Percentiles rank a stretch among this genome's conserved stretches.
phyloP scores from a whole-genome alignment of 169 alveolate species.

The Eimeria nieschulzi region DNA sequence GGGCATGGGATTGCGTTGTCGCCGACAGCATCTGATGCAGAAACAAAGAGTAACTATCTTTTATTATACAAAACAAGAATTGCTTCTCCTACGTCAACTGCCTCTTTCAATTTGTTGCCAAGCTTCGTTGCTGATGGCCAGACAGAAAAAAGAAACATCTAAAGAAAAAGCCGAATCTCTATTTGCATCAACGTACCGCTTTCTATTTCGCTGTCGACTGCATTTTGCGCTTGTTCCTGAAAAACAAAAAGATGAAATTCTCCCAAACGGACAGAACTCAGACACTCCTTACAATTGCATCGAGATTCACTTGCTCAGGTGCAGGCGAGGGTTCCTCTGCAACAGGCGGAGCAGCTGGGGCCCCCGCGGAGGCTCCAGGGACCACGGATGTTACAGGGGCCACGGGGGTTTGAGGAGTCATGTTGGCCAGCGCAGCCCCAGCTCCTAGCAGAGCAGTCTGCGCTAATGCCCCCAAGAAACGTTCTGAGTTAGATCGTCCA shows the following conservation, averaged over 20 bases:
- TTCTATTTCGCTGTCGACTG: conserved; percentile 45
- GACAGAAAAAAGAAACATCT: not conserved
- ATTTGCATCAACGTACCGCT: not conserved
- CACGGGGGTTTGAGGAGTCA: too few relatives aligned
- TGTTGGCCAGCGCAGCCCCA: too few relatives aligned
- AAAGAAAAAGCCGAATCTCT: not conserved
- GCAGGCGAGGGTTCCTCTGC: conserved; percentile 26
- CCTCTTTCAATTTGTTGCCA: conserved; percentile 62
- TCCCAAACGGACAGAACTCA: not conserved
- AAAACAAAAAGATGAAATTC: not conserved
- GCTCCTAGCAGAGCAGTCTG: too few relatives aligned
- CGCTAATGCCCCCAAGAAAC: too few relatives aligned
- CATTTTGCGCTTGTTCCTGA: conserved; percentile 41
- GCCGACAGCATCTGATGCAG: conserved; percentile 21
- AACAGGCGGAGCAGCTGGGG: not conserved
- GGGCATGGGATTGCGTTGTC: conserved; percentile 11
- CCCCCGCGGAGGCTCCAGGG: not conserved
- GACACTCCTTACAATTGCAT: not conserved
- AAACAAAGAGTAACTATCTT: too few relatives aligned
- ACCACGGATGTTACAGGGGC: not conserved
- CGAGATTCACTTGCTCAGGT: not conserved
- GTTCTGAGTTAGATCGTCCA: too few relatives aligned
- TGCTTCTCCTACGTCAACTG: conserved; percentile 8
- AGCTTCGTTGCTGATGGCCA: conserved; percentile 36
- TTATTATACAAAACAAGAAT: not conserved